These are phyloP conservation scores for Pseudocercospora musae DNA, from an alignment of 2,329 filamentous ascomycete genomes.

Conservation along the genomic window DNA sequence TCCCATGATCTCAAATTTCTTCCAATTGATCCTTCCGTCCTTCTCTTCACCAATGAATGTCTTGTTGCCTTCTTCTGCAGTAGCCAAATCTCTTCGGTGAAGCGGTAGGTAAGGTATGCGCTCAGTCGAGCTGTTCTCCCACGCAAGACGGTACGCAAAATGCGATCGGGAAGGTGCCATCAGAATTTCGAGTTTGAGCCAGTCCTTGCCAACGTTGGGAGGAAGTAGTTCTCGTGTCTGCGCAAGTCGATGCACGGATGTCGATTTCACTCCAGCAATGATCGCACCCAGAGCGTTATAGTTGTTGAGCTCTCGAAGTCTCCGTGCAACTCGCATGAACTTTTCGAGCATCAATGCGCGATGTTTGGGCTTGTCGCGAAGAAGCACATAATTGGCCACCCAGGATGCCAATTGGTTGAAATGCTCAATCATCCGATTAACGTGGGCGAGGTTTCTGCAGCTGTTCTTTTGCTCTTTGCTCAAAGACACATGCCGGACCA, in stretches of 20 bases:
- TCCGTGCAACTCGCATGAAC: slow-evolving; percentile 84
- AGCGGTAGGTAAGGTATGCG: slow-evolving; percentile 92
- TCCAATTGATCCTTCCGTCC: slow-evolving; percentile 77
- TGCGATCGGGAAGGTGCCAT: slow-evolving; percentile 93
- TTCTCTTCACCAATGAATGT: slow-evolving; percentile 69
- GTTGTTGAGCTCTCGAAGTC: slow-evolving; percentile 87
- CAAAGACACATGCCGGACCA: slow-evolving; percentile 85
- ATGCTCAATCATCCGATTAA: slow-evolving; percentile 91
- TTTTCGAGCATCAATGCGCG: slow-evolving; percentile 88
- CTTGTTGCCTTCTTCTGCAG: slow-evolving; percentile 85
- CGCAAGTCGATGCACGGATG: slow-evolving; percentile 75
- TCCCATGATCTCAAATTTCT: slow-evolving; percentile 94
- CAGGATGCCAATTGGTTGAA: slow-evolving; percentile 59
- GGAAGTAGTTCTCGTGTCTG: slow-evolving; percentile 77
- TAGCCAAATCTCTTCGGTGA: slow-evolving; percentile 83
- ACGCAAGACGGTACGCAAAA: slow-evolving; percentile 92
- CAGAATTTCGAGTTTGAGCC: slow-evolving; percentile 80
- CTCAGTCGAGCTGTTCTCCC: slow-evolving; percentile 89
- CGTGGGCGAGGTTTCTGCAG: slow-evolving; percentile 71
- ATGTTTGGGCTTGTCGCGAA: slow-evolving; percentile 95
- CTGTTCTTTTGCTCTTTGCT: slow-evolving; percentile 51
- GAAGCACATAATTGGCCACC: slow-evolving; percentile 58
- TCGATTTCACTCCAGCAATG: slow-evolving; percentile 86
- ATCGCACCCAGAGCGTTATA: slow-evolving; percentile 96
- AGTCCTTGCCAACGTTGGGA: slow-evolving; percentile 71